Evolutionary conservation across 176 grass and related monocot species (phyloP).

Genomic region (Echinochloa phyllopogon): DNA sequence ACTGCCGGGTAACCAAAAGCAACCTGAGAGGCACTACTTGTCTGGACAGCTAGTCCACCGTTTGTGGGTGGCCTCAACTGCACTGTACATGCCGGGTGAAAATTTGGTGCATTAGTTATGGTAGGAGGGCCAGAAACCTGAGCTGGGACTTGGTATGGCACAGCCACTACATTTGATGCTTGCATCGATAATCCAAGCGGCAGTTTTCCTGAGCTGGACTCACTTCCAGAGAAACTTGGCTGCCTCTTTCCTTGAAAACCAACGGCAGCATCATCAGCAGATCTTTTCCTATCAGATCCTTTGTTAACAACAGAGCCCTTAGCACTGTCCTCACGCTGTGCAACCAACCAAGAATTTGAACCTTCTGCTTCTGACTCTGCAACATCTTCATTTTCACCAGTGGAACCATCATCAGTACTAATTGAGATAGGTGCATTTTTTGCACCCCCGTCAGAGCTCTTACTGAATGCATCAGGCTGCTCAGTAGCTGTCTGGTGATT

Average conservation of each 20-base stretch:
- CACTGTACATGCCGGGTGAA: conserved; percentile 51
- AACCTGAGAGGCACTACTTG: conserved; percentile 49
- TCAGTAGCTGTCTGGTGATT: conserved; percentile 51
- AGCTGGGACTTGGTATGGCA: conserved; percentile 54
- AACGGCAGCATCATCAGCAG: conserved; percentile 53
- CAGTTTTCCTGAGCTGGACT: conserved; percentile 60
- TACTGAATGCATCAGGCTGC: conserved; percentile 64
- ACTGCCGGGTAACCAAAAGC: conserved; percentile 84
- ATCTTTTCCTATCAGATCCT: conserved; percentile 57
- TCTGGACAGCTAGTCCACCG: conserved; percentile 49
- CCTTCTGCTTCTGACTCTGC: conserved; percentile 90
- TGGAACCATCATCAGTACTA: conserved; percentile 82
- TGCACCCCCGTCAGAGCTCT: conserved; percentile 56
- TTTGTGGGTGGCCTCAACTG: conserved; percentile 66
- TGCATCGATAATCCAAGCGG: conserved; percentile 48
- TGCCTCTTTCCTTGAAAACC: conserved; percentile 71
- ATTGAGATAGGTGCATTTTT: conserved; percentile 78
- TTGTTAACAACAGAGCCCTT: conserved; percentile 63
- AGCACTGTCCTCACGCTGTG: conserved; percentile 63
- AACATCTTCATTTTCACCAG: conserved; percentile 97
- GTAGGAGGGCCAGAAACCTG: conserved; percentile 51
- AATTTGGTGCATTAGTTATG: conserved; percentile 46
- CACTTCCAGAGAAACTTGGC: conserved; percentile 57
- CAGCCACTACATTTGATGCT: conserved; percentile 46
- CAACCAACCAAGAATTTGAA: conserved; percentile 87